phyloP scores from a whole-genome alignment of 306 rosid genomes.

The Betula pendula region DNA sequence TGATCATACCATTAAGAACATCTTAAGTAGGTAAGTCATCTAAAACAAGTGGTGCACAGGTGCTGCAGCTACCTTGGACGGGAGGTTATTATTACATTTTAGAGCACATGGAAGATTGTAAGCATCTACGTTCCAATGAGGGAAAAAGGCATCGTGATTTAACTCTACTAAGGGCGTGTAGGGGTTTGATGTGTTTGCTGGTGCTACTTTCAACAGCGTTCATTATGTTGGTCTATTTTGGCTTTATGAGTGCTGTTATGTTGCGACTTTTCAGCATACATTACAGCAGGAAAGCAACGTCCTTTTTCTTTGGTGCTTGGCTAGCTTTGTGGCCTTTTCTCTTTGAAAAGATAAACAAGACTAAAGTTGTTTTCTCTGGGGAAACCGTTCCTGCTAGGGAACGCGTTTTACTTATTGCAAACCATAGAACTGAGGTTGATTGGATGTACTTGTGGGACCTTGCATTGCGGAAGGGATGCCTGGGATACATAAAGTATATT shows the following conservation, averaged over 20 bases:
- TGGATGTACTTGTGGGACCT: conserved; percentile 94
- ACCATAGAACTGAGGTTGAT: conserved; percentile 85
- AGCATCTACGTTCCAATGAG: conserved; percentile 24
- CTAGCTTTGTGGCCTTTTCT: conserved; percentile 84
- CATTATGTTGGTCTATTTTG: conserved; percentile 61
- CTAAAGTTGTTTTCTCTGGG: conserved; percentile 72
- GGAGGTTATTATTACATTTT: conserved; percentile 25
- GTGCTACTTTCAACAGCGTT: conserved; percentile 72
- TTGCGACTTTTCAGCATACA: conserved; percentile 57
- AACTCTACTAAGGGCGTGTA: conserved; percentile 46
- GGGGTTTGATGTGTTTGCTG: conserved; percentile 64
- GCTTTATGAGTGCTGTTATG: conserved; percentile 52
- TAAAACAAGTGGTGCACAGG: conserved; percentile 22
- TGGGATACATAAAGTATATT: conserved; percentile 67
- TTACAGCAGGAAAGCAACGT: conserved; percentile 67
- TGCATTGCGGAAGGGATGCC: conserved; percentile 70
- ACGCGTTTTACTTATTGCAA: conserved; percentile 63
- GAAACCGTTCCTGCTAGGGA: conserved; percentile 54
- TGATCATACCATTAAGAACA: conserved; percentile 6
- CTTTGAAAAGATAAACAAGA: conserved; percentile 74
- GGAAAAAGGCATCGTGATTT: conserved; percentile 31
- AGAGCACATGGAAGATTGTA: conserved; percentile 50
- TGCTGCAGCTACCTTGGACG: conserved; percentile 23
- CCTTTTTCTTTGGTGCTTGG: conserved; percentile 77
- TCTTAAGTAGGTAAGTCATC: conserved; percentile 28